These are phyloP conservation scores for Ilyonectria destructans DNA, from an alignment of 2,329 filamentous ascomycete species.

Conservation along the genomic window DNA sequence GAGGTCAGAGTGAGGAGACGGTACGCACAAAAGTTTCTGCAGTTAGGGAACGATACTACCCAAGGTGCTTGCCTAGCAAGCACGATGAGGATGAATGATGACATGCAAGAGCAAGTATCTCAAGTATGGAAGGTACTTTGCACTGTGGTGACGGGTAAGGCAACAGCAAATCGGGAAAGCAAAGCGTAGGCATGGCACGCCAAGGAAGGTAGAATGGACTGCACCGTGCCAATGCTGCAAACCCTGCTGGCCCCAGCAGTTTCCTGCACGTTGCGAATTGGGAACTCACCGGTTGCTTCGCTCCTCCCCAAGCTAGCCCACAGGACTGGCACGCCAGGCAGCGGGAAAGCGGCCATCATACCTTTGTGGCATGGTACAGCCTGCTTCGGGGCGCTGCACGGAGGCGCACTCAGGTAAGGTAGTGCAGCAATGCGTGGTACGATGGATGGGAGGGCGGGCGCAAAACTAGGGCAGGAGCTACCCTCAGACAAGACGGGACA, in stretches of 20 bases:
- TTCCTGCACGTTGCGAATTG: slow-evolving; percentile 25
- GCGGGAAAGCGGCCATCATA: slow-evolving; percentile 13
- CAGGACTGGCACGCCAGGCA: background rate
- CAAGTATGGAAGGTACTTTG: background rate
- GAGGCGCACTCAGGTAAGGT: background rate
- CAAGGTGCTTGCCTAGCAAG: background rate
- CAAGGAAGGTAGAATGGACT: background rate
- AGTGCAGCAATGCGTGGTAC: slow-evolving; percentile 15
- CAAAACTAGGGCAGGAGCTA: slow-evolving; percentile 5
- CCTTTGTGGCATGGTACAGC: slow-evolving; percentile 19
- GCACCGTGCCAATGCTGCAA: slow-evolving; percentile 18
- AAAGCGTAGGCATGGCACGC: background rate
- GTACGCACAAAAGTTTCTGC: background rate
- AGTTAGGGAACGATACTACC: slow-evolving; percentile 2
- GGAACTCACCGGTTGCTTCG: slow-evolving; percentile 19
- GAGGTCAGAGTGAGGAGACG: background rate
- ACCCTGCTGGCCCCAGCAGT: slow-evolving; percentile 22
- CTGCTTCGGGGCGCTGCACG: slow-evolving; percentile 19
- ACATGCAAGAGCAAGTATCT: background rate
- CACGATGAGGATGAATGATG: slow-evolving; percentile 2
- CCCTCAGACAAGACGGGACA: background rate
- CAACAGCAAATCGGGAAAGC: background rate
- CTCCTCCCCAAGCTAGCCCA: slow-evolving; percentile 18
- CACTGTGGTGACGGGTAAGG: background rate
- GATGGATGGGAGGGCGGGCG: slow-evolving; percentile 12